phyloP scores from a whole-genome alignment of 2,329 filamentous ascomycete genomes.

The Phyllachora maydis region DNA sequence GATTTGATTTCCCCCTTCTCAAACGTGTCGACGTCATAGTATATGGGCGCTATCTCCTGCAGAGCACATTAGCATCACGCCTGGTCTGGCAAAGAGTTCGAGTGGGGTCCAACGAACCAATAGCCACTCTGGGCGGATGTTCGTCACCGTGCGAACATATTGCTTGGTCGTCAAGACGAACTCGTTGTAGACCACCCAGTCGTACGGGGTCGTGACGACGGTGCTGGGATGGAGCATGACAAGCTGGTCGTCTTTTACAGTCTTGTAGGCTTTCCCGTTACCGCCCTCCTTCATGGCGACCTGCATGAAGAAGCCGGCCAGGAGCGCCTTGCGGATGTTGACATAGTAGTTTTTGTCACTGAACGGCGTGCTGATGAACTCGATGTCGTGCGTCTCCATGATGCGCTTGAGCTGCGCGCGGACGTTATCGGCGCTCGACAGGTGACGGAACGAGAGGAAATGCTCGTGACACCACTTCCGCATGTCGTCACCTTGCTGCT shows the following conservation, averaged over 20 bases:
- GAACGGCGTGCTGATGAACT: conserved; percentile 75
- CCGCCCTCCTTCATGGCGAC: conserved; percentile 82
- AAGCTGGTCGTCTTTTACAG: conserved; percentile 89
- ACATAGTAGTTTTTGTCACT: conserved; percentile 95
- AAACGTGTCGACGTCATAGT: conserved; percentile 75
- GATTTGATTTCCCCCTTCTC: conserved; percentile 72
- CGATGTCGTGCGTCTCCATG: conserved; percentile 81
- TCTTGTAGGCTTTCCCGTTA: conserved; percentile 70
- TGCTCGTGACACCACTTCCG: conserved; percentile 96
- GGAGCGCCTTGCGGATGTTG: conserved; percentile 83
- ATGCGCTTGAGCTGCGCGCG: conserved; percentile 81
- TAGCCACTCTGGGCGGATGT: conserved; percentile 85
- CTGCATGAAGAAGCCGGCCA: conserved; percentile 98
- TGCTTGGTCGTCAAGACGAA: conserved; percentile 97
- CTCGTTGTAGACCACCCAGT: conserved; percentile 97
- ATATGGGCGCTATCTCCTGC: conserved; percentile 79
- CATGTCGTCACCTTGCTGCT: conserved; percentile 41
- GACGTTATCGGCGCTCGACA: conserved; percentile 87
- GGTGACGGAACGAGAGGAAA: conserved; percentile 73
- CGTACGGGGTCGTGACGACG: conserved; percentile 68
- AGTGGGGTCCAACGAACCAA: conserved; percentile 33
- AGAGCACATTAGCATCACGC: conserved; percentile 10
- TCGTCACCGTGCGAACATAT: conserved; percentile 86
- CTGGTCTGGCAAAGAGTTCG: conserved; percentile 1
- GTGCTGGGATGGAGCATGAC: conserved; percentile 89